phyloP scores from a whole-genome alignment of 1,139 yeast species.

The Groenewaldozyma sp. region DNA sequence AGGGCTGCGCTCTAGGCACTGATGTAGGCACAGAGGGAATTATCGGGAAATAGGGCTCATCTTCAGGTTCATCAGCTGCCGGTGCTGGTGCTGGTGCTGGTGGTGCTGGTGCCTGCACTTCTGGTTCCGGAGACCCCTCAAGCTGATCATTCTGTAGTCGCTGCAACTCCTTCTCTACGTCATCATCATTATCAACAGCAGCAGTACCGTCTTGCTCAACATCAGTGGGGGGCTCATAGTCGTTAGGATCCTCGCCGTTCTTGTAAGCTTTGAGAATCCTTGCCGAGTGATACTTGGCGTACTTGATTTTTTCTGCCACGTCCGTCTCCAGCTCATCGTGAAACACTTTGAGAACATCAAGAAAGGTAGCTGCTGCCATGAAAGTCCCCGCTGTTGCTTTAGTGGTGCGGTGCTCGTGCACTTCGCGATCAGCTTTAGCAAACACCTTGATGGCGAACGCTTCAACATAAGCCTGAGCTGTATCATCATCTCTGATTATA shows the following conservation, averaged over 20 bases:
- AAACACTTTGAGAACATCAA: constrained; percentile 37
- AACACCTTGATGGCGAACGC: constrained; percentile 56
- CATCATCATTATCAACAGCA: constrained; percentile 27
- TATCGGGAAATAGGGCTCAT: constrained; percentile 12
- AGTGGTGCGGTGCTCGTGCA: constrained; percentile 32
- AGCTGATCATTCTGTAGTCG: constrained; percentile 16
- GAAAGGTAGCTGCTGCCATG: constrained; percentile 42
- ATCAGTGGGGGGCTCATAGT: constrained; percentile 27
- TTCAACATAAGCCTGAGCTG: constrained; percentile 50
- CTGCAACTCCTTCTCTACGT: constrained; percentile 31
- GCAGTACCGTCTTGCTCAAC: constrained; percentile 29
- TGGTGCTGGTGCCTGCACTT: constrained; percentile 14
- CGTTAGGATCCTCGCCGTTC: constrained; percentile 46
- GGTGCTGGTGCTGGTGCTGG: constrained; percentile 12
- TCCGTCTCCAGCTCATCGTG: constrained; percentile 23
- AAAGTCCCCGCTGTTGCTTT: constrained; percentile 38
- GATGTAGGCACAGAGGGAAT: constrained; percentile 12
- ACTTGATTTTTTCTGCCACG: constrained; percentile 38
- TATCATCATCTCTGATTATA: constrained; percentile 47
- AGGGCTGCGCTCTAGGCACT: constrained; percentile 11
- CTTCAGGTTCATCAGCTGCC: constrained; percentile 9
- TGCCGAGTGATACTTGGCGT: constrained; percentile 50
- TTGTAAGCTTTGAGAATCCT: constrained; percentile 41
- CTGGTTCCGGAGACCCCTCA: constrained; percentile 8
- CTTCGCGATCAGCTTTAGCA: constrained; percentile 42